phyloP scores from a whole-genome alignment of 2,329 filamentous ascomycete genomes.

The Parastagonospora avenae region DNA sequence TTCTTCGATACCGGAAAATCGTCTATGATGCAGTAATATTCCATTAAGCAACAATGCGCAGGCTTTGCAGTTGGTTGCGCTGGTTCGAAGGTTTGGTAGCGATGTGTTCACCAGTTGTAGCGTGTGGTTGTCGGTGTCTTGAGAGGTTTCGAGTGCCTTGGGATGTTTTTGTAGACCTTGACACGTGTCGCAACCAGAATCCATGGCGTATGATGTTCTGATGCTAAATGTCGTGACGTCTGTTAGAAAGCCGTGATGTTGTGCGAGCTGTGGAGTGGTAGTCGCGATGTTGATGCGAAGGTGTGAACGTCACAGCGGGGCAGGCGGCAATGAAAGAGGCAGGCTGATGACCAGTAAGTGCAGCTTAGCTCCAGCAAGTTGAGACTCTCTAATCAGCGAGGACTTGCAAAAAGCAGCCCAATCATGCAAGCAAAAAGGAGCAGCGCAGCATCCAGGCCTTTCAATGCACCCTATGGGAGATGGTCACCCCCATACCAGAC shows the following conservation, averaged over 20 bases:
- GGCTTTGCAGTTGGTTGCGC: conserved; percentile 36
- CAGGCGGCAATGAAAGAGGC: too few species aligned
- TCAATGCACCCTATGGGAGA: neutral
- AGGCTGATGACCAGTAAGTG: conserved; percentile 3
- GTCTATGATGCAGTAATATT: conserved; percentile 38
- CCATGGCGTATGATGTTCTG: conserved; percentile 25
- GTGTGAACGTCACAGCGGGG: conserved; percentile 13
- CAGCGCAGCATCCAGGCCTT: conserved; percentile 15
- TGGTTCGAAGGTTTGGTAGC: conserved; percentile 34
- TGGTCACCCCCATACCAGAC: conserved; percentile 7
- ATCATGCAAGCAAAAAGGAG: conserved; percentile 3
- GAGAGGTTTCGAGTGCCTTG: conserved; percentile 18
- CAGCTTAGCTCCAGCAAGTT: conserved; percentile 4
- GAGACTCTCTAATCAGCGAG: conserved; percentile 9
- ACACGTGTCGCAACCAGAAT: conserved; percentile 40
- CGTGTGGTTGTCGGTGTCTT: conserved; percentile 18
- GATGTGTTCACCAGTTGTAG: conserved; percentile 36
- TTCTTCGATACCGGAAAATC: conserved; percentile 32
- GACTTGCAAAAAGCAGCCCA: conserved; percentile 2
- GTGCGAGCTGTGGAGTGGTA: conserved; percentile 16
- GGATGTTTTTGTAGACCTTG: conserved; percentile 41
- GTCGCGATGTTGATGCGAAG: conserved; percentile 1
- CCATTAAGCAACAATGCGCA: conserved; percentile 43
- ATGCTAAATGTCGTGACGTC: neutral
- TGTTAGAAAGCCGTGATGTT: conserved; percentile 4